phyloP scores from a whole-genome alignment of 768 basidiomycete species.

The Boletus sp. region DNA sequence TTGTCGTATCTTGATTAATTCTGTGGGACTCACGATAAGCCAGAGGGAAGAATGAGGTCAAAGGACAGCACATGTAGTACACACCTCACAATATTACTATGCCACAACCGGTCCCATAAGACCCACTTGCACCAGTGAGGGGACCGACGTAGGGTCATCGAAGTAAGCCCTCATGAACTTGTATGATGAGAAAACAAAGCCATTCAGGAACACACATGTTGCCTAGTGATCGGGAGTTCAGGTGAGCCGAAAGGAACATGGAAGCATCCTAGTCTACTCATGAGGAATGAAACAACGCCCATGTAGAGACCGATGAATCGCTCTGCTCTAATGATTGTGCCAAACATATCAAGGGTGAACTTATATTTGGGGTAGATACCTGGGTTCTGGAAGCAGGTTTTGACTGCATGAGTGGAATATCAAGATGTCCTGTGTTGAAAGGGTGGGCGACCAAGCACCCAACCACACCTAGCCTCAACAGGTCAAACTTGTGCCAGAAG shows the following conservation, averaged over 20 bases:
- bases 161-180: conserved; percentile 71
- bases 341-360: conserved; percentile 63
- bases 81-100: conserved; percentile 68
- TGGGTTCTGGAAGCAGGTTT: conserved; percentile 77
- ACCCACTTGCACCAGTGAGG: conserved; percentile 68
- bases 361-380: conserved; percentile 53
- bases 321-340: conserved; percentile 70
- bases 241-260: not conserved
- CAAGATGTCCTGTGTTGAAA: conserved; percentile 57
- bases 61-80: not conserved
- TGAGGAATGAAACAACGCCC: conserved; percentile 79
- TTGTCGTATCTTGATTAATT: conserved; percentile 85
- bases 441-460: conserved; percentile 73
- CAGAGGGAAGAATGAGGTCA: conserved; percentile 22
- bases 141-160: conserved; percentile 42
- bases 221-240: conserved; percentile 40
- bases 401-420: conserved; percentile 45
- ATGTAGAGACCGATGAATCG: conserved; percentile 67
- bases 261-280: conserved; percentile 32
- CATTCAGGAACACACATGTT: conserved; percentile 75
- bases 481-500: not conserved
- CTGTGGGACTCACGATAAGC: conserved; percentile 76
- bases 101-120: conserved; percentile 83
- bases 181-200: conserved; percentile 84
- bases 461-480: conserved; percentile 45